Conservation (phyloP, 1,284 basidiomycete genomes). For the Ceratobasidium sp. region DNA sequence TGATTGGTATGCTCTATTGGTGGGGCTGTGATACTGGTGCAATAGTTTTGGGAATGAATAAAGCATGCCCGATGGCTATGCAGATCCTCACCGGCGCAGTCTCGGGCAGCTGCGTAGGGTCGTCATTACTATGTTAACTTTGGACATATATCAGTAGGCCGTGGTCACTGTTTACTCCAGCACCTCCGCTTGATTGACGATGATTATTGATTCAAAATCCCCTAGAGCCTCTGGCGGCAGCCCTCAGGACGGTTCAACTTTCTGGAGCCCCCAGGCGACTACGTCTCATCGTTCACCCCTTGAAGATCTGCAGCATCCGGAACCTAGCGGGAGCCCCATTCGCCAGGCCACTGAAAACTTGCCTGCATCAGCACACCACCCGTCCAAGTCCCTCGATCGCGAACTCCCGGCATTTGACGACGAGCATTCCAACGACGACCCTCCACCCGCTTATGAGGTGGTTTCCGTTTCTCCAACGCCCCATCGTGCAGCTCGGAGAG, state of each 20-base stretch:
- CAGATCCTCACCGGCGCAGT: constrained; percentile 8
- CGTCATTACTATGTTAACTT: background rate
- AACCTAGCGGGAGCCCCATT: no score
- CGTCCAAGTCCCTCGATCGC: background rate
- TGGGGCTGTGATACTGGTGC: background rate
- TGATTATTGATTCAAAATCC: constrained; percentile 8
- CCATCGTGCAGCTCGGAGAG: background rate
- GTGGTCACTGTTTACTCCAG: no score
- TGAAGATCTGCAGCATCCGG: no score
- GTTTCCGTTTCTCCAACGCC: background rate
- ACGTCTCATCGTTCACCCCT: no score
- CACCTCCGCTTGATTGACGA: background rate
- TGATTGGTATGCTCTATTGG: no score
- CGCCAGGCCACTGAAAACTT: background rate
- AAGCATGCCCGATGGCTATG: constrained; percentile 10
- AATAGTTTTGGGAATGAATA: background rate
- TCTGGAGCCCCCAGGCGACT: background rate
- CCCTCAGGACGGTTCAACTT: background rate
- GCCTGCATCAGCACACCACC: background rate
- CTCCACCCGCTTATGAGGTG: constrained; percentile 8
- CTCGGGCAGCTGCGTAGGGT: background rate
- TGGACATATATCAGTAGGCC: background rate
- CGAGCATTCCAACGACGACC: background rate
- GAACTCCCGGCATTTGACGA: background rate
- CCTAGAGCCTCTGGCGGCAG: background rate